A percentile compares a stretch with the other conserved stretches of the same genome.
Evolutionary conservation across 176 grass and related monocot genomes (phyloP).

Genomic region (Oropetium thomaeum): DNA sequence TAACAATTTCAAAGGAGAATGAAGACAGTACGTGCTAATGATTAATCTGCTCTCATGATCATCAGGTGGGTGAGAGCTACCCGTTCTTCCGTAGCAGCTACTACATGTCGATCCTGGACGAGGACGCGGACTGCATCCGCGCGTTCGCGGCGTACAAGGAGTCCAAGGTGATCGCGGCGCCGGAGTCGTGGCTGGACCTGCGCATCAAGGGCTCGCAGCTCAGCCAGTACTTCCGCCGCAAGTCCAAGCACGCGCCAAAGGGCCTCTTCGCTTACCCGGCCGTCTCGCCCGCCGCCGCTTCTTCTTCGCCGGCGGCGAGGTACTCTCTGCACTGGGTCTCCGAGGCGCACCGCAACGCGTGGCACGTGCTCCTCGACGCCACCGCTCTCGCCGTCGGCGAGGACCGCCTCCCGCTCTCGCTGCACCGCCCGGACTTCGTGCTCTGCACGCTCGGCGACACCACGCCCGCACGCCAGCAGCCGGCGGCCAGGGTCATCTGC

Average conservation of each 20-base stretch:
- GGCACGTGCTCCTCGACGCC: slow-evolving; percentile 74
- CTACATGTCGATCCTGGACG: slow-evolving; percentile 60
- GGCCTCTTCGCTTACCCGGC: slow-evolving; percentile 74
- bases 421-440: slow-evolving; percentile 73
- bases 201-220: slow-evolving; percentile 78
- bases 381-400: slow-evolving; percentile 41
- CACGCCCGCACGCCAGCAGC: slow-evolving; percentile 3
- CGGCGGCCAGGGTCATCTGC: slow-evolving; percentile 42
- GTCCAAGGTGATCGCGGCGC: slow-evolving; percentile 52
- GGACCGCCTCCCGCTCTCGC: slow-evolving; percentile 51
- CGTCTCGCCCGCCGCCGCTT: background rate
- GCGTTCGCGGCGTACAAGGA: slow-evolving; percentile 69
- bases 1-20: too few species aligned
- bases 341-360: slow-evolving; percentile 67
- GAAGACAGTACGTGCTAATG: too few species aligned
- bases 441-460: slow-evolving; percentile 40
- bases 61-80: slow-evolving; percentile 59
- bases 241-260: slow-evolving; percentile 68
- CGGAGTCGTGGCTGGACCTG: slow-evolving; percentile 68
- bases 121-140: slow-evolving; percentile 42
- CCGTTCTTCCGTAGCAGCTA: slow-evolving; percentile 74
- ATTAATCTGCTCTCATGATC: background rate
- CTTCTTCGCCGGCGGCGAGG: background rate
- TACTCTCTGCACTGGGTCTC: slow-evolving; percentile 80
- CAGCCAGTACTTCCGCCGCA: slow-evolving; percentile 77